These are phyloP conservation scores for Prunus davidiana DNA, from an alignment of 306 rosid species.

Conservation along the genomic window DNA sequence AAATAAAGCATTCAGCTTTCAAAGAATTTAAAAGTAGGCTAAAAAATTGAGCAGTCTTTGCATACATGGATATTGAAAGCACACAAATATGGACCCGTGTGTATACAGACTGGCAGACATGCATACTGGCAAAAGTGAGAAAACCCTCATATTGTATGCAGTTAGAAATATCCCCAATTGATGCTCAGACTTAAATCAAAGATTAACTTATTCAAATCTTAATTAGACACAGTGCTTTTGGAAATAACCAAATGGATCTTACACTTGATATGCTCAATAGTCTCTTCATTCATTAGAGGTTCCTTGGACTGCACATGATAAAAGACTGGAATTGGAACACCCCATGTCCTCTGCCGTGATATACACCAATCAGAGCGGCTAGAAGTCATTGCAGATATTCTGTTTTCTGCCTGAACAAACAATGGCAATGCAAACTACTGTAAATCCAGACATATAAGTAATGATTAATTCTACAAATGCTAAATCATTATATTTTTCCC, in stretches of 20 bases:
- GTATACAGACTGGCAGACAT: background rate
- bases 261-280: slow-evolving; percentile 77
- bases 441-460: background rate
- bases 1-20: slow-evolving; percentile 12
- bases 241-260: slow-evolving; percentile 25
- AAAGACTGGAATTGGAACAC: slow-evolving; percentile 98
- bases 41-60: slow-evolving; percentile 10
- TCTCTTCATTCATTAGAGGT: slow-evolving; percentile 94
- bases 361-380: slow-evolving; percentile 98
- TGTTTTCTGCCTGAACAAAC: slow-evolving; percentile 74
- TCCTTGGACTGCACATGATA: slow-evolving; percentile 78
- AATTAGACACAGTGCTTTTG: background rate
- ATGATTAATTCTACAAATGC: background rate
- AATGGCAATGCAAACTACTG: slow-evolving; percentile 21
- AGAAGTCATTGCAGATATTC: slow-evolving; percentile 92
- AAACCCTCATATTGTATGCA: slow-evolving; percentile 6
- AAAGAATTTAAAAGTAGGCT: slow-evolving; percentile 18
- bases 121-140: background rate
- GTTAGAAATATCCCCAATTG: slow-evolving; percentile 13
- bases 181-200: background rate
- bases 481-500: background rate
- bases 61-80: background rate
- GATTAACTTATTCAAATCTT: background rate
- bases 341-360: slow-evolving; percentile 99
- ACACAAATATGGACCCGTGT: background rate